phyloP scores from a whole-genome alignment of 768 basidiomycete species.

The Termitomyces titanicus region DNA sequence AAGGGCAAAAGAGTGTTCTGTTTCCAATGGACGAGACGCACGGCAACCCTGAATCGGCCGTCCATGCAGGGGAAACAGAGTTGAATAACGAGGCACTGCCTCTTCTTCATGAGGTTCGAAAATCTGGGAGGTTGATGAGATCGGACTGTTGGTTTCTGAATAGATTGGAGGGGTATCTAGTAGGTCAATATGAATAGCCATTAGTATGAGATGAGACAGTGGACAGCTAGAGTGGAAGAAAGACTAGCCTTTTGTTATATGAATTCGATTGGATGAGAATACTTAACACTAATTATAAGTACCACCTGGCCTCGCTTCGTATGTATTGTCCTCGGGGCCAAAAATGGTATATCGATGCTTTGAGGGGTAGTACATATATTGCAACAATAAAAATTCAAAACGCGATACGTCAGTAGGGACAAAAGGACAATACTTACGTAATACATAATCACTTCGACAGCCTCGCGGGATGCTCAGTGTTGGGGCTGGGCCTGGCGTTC shows the following conservation, averaged over 20 bases:
- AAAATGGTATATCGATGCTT: no score
- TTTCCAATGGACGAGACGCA: slow-evolving; percentile 5
- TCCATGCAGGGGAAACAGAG: slow-evolving; percentile 12
- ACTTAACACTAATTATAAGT: no score
- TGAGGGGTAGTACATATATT: no score
- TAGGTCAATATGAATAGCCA: neutral
- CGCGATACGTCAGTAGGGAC: neutral
- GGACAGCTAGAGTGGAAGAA: neutral
- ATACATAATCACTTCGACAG: neutral
- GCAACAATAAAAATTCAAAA: neutral
- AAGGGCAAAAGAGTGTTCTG: slow-evolving; percentile 5
- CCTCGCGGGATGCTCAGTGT: no score
- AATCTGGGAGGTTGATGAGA: neutral
- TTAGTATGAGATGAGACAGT: neutral
- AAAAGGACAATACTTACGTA: neutral
- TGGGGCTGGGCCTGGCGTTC: no score
- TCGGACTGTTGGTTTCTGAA: neutral
- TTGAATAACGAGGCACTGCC: slow-evolving; percentile 9
- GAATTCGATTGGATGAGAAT: no score
- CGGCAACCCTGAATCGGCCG: slow-evolving; percentile 4
- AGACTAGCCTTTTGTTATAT: neutral
- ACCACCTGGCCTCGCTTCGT: no score
- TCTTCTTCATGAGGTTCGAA: neutral
- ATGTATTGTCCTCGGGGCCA: no score
- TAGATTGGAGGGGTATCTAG: slow-evolving; percentile 3